Conservation (phyloP, 208 protist genomes). For the Cochliopodium minus region DNA sequence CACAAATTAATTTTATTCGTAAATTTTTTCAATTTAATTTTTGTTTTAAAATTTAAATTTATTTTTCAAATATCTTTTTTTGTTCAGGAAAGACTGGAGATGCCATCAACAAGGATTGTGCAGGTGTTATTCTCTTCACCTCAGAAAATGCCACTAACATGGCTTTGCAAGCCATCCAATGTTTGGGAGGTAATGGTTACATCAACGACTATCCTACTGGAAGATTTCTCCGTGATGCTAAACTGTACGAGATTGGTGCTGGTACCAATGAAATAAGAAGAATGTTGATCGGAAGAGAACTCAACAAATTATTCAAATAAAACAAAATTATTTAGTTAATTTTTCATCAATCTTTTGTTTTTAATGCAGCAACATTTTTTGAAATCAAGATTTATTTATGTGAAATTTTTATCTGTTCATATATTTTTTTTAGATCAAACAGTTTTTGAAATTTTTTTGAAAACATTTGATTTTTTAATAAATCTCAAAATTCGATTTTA, state of each 20-base stretch:
- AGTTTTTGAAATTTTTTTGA: no score
- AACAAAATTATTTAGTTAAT: no score
- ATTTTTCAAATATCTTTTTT: neutral
- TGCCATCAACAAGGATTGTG: conserved; percentile 33
- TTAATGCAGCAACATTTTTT: no score
- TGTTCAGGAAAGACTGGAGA: neutral
- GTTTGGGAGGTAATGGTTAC: conserved; percentile 70
- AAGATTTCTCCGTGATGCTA: conserved; percentile 68
- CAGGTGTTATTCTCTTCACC: conserved; percentile 44
- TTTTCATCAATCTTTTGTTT: no score
- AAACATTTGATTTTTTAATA: no score
- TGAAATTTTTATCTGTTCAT: no score
- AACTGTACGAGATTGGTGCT: conserved; percentile 77
- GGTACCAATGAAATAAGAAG: conserved; percentile 68
- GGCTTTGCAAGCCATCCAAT: conserved; percentile 53
- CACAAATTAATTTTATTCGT: neutral
- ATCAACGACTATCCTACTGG: conserved; percentile 75
- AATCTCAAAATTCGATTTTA: no score
- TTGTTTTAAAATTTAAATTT: neutral
- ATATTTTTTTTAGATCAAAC: no score
- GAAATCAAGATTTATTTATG: no score
- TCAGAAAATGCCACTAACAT: conserved; percentile 52
- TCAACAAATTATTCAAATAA: no score
- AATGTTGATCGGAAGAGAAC: conserved; percentile 36
- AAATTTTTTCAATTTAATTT: neutral